Percentiles rank a stretch among this genome's conserved stretches.
These are phyloP conservation scores for Sporothrix protearum DNA, from an alignment of 2,329 filamentous ascomycete genomes.

Conservation along the genomic window DNA sequence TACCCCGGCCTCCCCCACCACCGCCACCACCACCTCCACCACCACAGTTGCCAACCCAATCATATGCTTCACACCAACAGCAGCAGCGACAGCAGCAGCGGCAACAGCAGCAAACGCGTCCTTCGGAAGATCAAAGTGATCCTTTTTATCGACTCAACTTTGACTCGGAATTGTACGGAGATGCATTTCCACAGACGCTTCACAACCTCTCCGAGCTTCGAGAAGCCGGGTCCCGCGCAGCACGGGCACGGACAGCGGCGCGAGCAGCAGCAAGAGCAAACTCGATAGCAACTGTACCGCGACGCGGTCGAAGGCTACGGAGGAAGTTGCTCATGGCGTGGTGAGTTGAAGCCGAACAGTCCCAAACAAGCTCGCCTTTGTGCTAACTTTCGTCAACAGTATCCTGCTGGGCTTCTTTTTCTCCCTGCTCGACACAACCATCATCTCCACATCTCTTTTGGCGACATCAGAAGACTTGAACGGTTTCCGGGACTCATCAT, in stretches of 20 bases:
- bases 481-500: constrained; percentile 28
- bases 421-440: constrained; percentile 31
- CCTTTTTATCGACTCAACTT: constrained; percentile 20
- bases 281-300: not conserved
- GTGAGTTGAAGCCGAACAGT: not conserved
- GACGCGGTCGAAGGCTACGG: constrained; percentile 14
- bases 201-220: constrained; percentile 23
- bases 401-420: constrained; percentile 30
- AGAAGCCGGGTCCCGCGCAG: constrained; percentile 20
- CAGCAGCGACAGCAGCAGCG: constrained; percentile 6
- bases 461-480: constrained; percentile 29
- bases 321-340: constrained; percentile 25
- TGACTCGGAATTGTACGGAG: constrained; percentile 17
- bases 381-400: constrained; percentile 18
- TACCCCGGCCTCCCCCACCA: constrained; percentile 12
- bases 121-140: constrained; percentile 2
- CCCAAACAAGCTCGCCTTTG: not conserved
- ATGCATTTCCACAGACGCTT: constrained; percentile 20
- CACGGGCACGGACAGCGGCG: constrained; percentile 13
- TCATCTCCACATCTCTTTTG: constrained; percentile 30
- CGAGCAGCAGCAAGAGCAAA: not conserved
- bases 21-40: constrained; percentile 17
- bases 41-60: not conserved
- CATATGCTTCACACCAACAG: not conserved
- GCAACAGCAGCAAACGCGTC: not conserved